Base-by-base conservation (phyloP, 208 protist genomes). In the Leishmania turanica region DNA sequence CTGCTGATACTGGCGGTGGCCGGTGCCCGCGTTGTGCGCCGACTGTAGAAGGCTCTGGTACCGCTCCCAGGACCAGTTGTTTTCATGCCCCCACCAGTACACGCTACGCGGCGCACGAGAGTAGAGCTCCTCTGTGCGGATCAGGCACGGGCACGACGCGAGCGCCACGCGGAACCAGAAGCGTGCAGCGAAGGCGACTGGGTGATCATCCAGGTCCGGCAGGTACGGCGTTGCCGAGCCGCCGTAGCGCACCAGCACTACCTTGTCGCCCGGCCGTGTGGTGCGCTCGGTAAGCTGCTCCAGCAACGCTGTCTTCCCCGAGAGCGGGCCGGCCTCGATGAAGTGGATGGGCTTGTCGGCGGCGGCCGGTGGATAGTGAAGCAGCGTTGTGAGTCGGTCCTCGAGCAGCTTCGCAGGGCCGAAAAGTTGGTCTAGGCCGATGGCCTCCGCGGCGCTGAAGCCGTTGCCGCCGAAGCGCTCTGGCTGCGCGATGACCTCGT, bases 151-250 rank as follows among this genome's bases (percentile, higher is more conserved):
- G 60, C 90, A 93, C 27, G 87, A 92, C 5, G 91, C 86, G 24
- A 97, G 86, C 37, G 90, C 93, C 6, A 92, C 93, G 78, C 93
- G 91, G 40, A 97, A 97, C 93, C 93, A 97, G 66, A 97, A 94
- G 45, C 93, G 90, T 0, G 93, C 60, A 1, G 93, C 78, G 76
- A 97, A 95, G 60, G 93, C 91, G 17, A 95, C 71, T 8, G 93
- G 93, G 77, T 97, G 90, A 81, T 97, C 93, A 65, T 97, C 93
- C 51, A 97, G 76, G 72, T 93, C 93, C 1, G 93, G 88, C 21
- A 92, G 77, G 87, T 95, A 95, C 8, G 93, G 93, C 40, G 90
- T 93, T n/a, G 91, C 79, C 42, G 89, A 78, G 47, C 92, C 87
- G 65, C 85, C 83, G 82, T 97, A 97, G 60, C 93, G 93, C 56